phyloP scores from a whole-genome alignment of 1,139 yeast species.

The Yamadazyma mexicana region DNA sequence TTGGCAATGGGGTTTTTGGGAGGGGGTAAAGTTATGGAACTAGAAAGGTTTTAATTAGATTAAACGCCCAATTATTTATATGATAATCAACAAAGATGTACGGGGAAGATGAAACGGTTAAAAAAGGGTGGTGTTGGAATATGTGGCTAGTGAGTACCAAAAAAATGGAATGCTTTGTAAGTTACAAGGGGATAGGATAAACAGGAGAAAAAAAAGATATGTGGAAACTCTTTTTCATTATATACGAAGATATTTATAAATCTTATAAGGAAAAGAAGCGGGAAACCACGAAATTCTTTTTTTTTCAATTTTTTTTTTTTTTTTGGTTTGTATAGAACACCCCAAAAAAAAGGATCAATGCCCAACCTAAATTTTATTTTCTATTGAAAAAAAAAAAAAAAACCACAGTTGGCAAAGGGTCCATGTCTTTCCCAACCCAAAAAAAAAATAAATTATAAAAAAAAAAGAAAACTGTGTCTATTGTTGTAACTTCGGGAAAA shows the following conservation, averaged over 20 bases:
- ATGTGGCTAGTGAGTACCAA: too few relatives aligned
- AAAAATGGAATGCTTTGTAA: too few relatives aligned
- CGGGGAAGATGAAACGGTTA: neutral
- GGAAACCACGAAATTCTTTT: neutral
- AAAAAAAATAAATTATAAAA: too few relatives aligned
- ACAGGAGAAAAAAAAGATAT: neutral
- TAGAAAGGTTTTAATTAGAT: neutral
- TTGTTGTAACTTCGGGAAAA: neutral
- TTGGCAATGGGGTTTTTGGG: neutral
- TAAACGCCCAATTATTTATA: too few relatives aligned
- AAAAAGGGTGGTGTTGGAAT: neutral
- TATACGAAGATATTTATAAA: conserved; percentile 7
- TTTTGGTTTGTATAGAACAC: neutral
- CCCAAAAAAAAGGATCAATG: conserved; percentile 1
- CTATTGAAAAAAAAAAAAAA: neutral
- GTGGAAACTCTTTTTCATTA: neutral
- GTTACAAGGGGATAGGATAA: neutral
- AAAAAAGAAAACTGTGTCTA: too few relatives aligned
- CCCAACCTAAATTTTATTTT: conserved; percentile 1
- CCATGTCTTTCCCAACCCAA: neutral
- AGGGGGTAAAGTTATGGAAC: too few relatives aligned
- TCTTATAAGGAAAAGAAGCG: neutral
- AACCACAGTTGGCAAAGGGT: conserved; percentile 1
- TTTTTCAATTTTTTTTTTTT: neutral
- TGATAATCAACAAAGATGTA: neutral